Conservation (phyloP, 2,329 filamentous ascomycete species). For the Aspergillus cejpii region DNA sequence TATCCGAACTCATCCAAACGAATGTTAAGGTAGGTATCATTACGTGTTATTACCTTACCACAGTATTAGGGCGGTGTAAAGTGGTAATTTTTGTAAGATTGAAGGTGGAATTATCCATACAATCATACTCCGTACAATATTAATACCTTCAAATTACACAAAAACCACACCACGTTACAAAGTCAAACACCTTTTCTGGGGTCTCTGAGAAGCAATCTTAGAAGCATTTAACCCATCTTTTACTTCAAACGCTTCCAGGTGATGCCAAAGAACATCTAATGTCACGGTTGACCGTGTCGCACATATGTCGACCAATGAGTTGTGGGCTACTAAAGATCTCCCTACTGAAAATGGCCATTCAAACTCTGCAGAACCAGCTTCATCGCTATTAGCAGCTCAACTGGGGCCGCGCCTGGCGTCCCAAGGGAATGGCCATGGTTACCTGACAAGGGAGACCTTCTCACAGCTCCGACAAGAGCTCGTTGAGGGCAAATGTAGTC, state of each 20-base stretch:
- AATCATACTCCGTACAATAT: no score
- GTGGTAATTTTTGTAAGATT: no score
- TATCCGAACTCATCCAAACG: no score
- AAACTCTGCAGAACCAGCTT: slow-evolving; percentile 36
- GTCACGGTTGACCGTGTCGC: slow-evolving; percentile 11
- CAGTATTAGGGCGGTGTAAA: no score
- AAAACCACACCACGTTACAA: no score
- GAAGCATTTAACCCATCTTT: neutral
- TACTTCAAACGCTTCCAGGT: neutral
- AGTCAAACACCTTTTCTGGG: no score
- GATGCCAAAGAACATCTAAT: neutral
- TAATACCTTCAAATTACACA: no score
- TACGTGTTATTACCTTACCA: no score
- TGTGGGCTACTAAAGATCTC: slow-evolving; percentile 9
- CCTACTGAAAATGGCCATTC: slow-evolving; percentile 16
- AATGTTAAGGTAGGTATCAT: no score
- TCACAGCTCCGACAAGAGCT: slow-evolving; percentile 65
- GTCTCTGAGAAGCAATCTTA: no score
- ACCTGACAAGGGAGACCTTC: slow-evolving; percentile 65
- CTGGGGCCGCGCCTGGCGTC: slow-evolving; percentile 74
- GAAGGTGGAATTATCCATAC: no score
- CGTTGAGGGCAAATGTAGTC: slow-evolving; percentile 42
- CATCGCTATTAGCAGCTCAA: slow-evolving; percentile 81
- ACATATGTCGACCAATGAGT: slow-evolving; percentile 25
- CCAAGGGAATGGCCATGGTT: slow-evolving; percentile 51